Conservation (phyloP, 2,329 filamentous ascomycete genomes). For the Emericellopsis cladophorae region DNA sequence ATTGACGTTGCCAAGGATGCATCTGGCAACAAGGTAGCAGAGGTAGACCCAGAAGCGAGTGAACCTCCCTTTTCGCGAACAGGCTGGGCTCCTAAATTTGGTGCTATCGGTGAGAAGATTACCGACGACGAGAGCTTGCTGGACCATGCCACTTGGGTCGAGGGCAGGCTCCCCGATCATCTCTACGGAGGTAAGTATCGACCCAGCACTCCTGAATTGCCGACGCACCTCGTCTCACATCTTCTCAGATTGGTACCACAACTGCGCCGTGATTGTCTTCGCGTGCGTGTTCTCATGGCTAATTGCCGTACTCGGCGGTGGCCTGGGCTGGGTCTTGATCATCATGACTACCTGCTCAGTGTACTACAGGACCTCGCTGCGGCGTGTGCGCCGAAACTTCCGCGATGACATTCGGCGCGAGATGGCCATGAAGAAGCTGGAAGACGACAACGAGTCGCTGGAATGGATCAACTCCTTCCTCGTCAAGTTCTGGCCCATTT, state of each 20-base stretch:
- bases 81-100: conserved; percentile 84
- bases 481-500: conserved; percentile 99
- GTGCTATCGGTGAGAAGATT: conserved; percentile 47
- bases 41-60: conserved; percentile 41
- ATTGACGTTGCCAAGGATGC: conserved; percentile 39
- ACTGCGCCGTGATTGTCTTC: conserved; percentile 86
- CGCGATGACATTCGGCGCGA: conserved; percentile 87
- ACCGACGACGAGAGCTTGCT: conserved; percentile 56
- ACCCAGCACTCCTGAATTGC: neutral
- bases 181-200: conserved; percentile 65
- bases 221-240: too few relatives aligned
- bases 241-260: conserved; percentile 85
- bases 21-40: conserved; percentile 31
- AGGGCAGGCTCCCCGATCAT: conserved; percentile 73
- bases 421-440: conserved; percentile 73
- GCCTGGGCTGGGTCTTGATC: conserved; percentile 84
- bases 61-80: conserved; percentile 37
- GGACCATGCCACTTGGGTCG: conserved; percentile 81
- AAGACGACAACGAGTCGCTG: conserved; percentile 81
- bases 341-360: conserved; percentile 87
- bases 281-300: conserved; percentile 86
- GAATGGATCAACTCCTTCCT: conserved; percentile 99
- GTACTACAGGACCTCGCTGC: conserved; percentile 92
- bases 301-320: conserved; percentile 77
- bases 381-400: conserved; percentile 88